These are phyloP conservation scores for Odontarrhena argentea DNA, from an alignment of 345 rosid species.

Conservation along the genomic window DNA sequence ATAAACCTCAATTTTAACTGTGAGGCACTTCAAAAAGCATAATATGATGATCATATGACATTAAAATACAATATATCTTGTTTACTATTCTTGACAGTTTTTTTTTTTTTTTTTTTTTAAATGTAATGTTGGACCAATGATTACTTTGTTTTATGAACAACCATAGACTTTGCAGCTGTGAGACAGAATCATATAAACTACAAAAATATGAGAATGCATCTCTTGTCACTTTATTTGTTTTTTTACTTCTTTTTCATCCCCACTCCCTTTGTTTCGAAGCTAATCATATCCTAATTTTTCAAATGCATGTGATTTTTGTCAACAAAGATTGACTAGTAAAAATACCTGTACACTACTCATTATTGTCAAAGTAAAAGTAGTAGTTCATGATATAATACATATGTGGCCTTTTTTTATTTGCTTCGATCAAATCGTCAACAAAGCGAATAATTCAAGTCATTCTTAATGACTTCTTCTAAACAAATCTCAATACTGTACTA, in stretches of 20 bases:
- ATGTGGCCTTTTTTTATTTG: not conserved
- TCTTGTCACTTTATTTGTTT: conserved; percentile 26
- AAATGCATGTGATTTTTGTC: conserved; percentile 38
- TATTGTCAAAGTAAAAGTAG: conserved; percentile 11
- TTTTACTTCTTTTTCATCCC: conserved; percentile 6
- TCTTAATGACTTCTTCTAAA: conserved; percentile 19
- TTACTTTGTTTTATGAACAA: conserved; percentile 33
- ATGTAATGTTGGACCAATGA: conserved; percentile 26
- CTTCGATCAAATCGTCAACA: conserved; percentile 24
- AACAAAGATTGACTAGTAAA: conserved; percentile 35
- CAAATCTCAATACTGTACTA: conserved; percentile 2
- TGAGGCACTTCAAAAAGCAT: not conserved
- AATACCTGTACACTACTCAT: conserved; percentile 10
- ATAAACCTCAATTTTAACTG: not conserved
- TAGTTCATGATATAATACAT: not conserved
- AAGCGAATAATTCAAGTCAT: conserved; percentile 14
- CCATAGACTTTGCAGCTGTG: conserved; percentile 33
- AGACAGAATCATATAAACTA: conserved; percentile 22
- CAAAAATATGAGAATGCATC: conserved; percentile 26
- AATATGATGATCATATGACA: conserved; percentile 11
- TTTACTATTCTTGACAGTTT: not conserved
- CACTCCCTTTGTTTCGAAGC: conserved; percentile 27
- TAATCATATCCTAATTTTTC: conserved; percentile 34
- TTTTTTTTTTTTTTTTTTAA: not conserved
- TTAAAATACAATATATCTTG: not conserved